Base-by-base conservation (phyloP, 805 yeast species). In the Dipodascopsis tothii region DNA sequence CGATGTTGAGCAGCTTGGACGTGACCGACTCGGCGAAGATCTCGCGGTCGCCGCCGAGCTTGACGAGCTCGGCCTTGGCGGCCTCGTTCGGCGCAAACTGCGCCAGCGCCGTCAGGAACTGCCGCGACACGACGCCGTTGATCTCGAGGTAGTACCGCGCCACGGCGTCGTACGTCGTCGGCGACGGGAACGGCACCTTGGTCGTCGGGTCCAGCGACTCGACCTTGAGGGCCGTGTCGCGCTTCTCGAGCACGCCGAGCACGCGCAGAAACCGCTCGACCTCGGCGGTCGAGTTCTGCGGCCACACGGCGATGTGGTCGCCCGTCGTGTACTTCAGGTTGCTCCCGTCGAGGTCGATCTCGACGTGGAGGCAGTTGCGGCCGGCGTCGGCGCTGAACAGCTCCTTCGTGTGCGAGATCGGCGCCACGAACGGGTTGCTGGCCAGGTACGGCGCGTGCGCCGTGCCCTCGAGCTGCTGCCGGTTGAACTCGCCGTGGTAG, bases 221-320 rank as follows among this genome's bases (percentile, higher is more conserved):
- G 58, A 90, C 70, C 37, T 74, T 70, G 51, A 87, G 75, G 5
- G 82, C 81, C 3, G 62, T 59, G 39, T 77, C 71, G 46, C 70
- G 68, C 56, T 75, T 76, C 25, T 61, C 70, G 11, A 63, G 56
- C 46, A 88, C 70, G 27, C 75, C 80, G 43, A 90, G 77, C 4
- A 83, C 78, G 37, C 66, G 55, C 47, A 82, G 66, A 55, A 92
- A 82, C 35, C 71, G 69, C n/a, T 68, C 71, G 27, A 87, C 80
- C 56, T 83, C 77, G 61, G 80, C 85, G 58, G 80, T 71, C 1
- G 94, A 70, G 65, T 90, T 90, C 20, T 92, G 84, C 28, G 96
- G 92, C 94, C 96, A 85, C 45, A 92, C 70, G 14, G 95, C 97
- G 50, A 92, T 66, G 66, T 90, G 97, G 62, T 90, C 98, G 64